Evolutionary conservation across 495 filamentous ascomycete species (phyloP), one percentile per base, ranked within the genome.

Genomic region (Penicillium verhagenii): DNA sequence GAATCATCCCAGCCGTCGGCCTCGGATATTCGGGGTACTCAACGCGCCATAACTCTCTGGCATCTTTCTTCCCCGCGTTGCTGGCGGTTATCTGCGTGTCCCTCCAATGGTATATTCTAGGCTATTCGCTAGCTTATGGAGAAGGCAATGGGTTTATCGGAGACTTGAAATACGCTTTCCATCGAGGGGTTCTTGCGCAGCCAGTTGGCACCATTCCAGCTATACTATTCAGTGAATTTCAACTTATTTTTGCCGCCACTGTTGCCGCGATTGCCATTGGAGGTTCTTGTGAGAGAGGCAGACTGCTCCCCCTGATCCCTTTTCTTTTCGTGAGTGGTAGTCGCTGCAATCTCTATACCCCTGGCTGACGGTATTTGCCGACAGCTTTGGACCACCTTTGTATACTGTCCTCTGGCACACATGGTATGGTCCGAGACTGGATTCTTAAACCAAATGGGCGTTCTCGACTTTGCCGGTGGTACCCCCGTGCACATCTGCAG

Each of bases 141-240:
- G 67, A 74, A 20, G 71, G 66, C 18, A 67, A 66, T 31, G 53
- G 58, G 9, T 50, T 79, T 21, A 63, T 79, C 38, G 75, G 75
- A 11, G 69, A 63, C 19, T 59, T 77, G 43, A 64, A 64, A 47
- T 71, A 76, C 40, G 58, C 57, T 3, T 74, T 74, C 49, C 74
- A 76, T 37, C 47, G 57, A 6, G 66, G 62, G 16, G 72, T 76
- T 11, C 65, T 79, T 1, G 69, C 66, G 1, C 57, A 76, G 11
- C 73, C 75, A 2, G 60, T 78, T 5, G 72, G 72, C 8, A 63
- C 69, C 0, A 74, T 79, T 16, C 79, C 79, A 2, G 79, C 80
- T 47, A 73, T 82, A 31, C 64, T 80, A 8, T 81, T 80, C 63
- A 74, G 73, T 18, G 61, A 81, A 33, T 82, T 80, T 56, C 79